Conservation (phyloP, 805 yeast genomes). For the Schwanniomyces polymorphus region DNA sequence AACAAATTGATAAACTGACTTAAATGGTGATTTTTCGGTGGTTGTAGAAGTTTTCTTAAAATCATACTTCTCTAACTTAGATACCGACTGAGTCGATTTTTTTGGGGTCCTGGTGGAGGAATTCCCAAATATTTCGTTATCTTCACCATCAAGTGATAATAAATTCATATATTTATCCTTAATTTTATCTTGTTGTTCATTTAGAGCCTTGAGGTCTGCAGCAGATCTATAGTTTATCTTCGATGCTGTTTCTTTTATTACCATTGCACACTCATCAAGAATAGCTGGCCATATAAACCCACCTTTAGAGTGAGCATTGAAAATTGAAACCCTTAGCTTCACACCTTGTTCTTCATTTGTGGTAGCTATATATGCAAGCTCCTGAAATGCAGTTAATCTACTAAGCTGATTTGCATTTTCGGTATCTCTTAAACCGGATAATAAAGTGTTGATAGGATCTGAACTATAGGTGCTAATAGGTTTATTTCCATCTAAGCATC, state of each 20-base stretch:
- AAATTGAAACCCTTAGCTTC: conserved; percentile 53
- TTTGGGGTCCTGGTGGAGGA: conserved; percentile 14
- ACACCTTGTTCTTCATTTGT: conserved; percentile 39
- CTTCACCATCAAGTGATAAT: conserved; percentile 4
- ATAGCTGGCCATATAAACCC: conserved; percentile 58
- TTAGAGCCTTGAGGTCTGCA: conserved; percentile 29
- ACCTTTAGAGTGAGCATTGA: conserved; percentile 46
- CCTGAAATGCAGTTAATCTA: conserved; percentile 72
- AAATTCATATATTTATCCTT: conserved; percentile 7
- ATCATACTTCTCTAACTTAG: conserved; percentile 5
- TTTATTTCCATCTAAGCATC: conserved; percentile 67
- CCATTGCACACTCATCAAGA: conserved; percentile 57
- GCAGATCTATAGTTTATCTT: conserved; percentile 35
- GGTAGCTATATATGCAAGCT: conserved; percentile 63
- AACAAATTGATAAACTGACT: conserved; percentile 7
- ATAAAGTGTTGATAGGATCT: conserved; percentile 61
- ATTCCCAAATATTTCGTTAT: conserved; percentile 36
- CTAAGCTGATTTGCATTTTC: conserved; percentile 27
- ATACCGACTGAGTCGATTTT: not conserved
- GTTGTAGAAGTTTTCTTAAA: not conserved
- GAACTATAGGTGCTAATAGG: conserved; percentile 59
- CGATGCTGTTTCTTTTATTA: conserved; percentile 50
- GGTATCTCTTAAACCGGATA: conserved; percentile 63
- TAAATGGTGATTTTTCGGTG: not conserved
- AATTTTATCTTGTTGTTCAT: conserved; percentile 14